Evolutionary conservation across 2,329 filamentous ascomycete genomes (phyloP).

Genomic region (Rosellinia necatrix): DNA sequence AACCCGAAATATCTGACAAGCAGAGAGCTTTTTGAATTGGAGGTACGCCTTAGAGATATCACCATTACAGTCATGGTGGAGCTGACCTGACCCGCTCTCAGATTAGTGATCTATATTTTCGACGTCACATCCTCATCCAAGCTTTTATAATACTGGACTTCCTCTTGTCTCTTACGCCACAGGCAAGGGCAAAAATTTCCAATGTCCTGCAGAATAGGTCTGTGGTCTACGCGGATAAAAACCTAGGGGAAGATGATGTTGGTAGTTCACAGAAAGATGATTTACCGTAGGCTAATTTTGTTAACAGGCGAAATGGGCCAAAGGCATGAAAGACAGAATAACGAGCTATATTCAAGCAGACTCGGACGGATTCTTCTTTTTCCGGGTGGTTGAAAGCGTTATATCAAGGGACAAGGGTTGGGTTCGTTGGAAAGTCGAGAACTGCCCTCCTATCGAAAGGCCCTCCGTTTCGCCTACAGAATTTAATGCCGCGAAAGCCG

Average conservation of each 20-base stretch:
- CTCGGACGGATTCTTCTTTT: constrained; percentile 87
- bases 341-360: constrained; percentile 82
- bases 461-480: constrained; percentile 70
- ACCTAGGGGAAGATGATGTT: constrained; percentile 81
- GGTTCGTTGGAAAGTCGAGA: constrained; percentile 97
- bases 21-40: constrained; percentile 90
- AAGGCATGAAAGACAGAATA: constrained; percentile 76
- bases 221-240: constrained; percentile 78
- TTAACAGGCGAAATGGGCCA: constrained; percentile 77
- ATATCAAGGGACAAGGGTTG: constrained; percentile 96
- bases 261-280: constrained; percentile 42
- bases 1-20: constrained; percentile 99
- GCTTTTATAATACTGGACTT: constrained; percentile 95
- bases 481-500: constrained; percentile 70
- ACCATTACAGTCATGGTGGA: background rate
- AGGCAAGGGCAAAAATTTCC: constrained; percentile 78
- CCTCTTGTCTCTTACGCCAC: constrained; percentile 83
- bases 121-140: constrained; percentile 92
- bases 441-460: constrained; percentile 83
- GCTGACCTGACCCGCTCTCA: constrained; percentile 41
- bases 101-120: constrained; percentile 93
- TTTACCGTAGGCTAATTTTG: constrained; percentile 26
- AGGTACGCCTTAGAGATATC: constrained; percentile 57
- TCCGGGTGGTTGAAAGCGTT: constrained; percentile 95
- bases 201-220: constrained; percentile 77